These are phyloP conservation scores for Knoxdaviesia capensis DNA, from an alignment of 2,329 filamentous ascomycete species.

Conservation along the genomic window DNA sequence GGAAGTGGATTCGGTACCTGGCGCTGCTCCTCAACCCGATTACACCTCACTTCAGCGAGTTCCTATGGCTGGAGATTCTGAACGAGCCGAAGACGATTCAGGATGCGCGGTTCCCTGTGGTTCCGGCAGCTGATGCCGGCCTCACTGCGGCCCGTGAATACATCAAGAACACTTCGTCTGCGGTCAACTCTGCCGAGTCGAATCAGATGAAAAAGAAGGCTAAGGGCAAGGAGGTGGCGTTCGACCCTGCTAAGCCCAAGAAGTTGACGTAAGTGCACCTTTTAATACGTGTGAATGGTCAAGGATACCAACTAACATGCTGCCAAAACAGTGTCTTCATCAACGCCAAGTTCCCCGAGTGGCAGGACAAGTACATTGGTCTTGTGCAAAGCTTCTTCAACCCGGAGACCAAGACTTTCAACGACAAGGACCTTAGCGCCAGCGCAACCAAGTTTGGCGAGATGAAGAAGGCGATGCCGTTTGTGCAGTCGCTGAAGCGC, in stretches of 20 bases:
- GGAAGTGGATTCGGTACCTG: constrained; percentile 72
- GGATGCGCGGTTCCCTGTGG: constrained; percentile 53
- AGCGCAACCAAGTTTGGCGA: constrained; percentile 66
- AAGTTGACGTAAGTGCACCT: constrained; percentile 37
- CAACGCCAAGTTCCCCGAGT: constrained; percentile 61
- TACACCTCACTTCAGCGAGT: constrained; percentile 84
- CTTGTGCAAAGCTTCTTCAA: constrained; percentile 56
- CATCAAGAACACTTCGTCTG: constrained; percentile 53
- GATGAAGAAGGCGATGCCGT: constrained; percentile 97
- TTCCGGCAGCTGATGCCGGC: constrained; percentile 41
- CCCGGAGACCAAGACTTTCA: constrained; percentile 34
- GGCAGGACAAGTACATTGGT: constrained; percentile 83
- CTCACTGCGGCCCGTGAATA: constrained; percentile 70
- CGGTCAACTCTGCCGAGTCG: constrained; percentile 72
- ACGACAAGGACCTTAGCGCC: constrained; percentile 66
- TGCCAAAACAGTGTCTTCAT: constrained; percentile 37
- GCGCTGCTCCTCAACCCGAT: constrained; percentile 65
- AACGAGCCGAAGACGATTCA: constrained; percentile 61
- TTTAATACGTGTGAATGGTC: too few relatives aligned
- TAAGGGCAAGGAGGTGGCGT: constrained; percentile 72
- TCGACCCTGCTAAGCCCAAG: constrained; percentile 84
- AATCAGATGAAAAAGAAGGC: constrained; percentile 71
- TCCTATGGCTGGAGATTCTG: constrained; percentile 84
- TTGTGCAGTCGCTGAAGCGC: constrained; percentile 74
- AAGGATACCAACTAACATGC: too few relatives aligned